phyloP scores from a whole-genome alignment of 352 stramenopile genomes.

The Globisporangium yorkense region DNA sequence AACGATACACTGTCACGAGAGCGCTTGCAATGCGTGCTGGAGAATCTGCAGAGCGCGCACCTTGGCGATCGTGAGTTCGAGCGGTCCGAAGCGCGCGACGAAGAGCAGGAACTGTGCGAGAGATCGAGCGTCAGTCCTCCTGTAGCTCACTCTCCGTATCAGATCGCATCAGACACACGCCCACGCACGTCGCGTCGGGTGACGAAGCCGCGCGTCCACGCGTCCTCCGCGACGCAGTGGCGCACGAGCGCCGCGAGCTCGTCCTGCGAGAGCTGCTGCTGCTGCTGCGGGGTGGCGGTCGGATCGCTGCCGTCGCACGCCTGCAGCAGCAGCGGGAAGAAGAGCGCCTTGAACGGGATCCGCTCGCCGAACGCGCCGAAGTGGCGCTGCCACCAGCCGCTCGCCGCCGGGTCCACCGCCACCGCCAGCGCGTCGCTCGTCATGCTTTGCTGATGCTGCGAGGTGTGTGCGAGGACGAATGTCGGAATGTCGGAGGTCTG shows the following conservation, averaged over 20 bases:
- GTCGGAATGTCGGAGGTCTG: too few species aligned
- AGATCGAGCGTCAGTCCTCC: constrained; percentile 6
- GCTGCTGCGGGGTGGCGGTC: constrained; percentile 13
- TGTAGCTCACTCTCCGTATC: not conserved
- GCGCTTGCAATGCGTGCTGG: too few species aligned
- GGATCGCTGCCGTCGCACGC: constrained; percentile 13
- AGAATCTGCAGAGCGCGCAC: constrained; percentile 1
- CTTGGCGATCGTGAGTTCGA: constrained; percentile 50
- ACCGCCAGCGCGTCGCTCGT: not conserved
- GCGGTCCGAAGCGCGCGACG: constrained; percentile 62
- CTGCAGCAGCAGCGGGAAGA: constrained; percentile 53
- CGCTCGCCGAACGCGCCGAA: constrained; percentile 10
- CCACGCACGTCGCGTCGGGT: constrained; percentile 33
- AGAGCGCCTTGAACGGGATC: constrained; percentile 30
- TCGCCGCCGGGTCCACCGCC: constrained; percentile 8
- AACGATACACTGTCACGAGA: too few species aligned
- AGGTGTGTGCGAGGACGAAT: not conserved
- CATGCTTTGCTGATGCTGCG: not conserved
- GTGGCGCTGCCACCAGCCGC: constrained; percentile 30
- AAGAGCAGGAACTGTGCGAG: constrained; percentile 45
- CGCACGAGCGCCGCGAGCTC: constrained; percentile 51
- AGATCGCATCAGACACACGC: not conserved
- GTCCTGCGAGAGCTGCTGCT: constrained; percentile 41
- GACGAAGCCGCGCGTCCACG: constrained; percentile 36
- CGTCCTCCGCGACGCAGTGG: constrained; percentile 40